A percentile compares a stretch with the other conserved stretches of the same genome.
Conservation (phyloP, 441 rosid genomes). For the Erodium chrysanthum region DNA sequence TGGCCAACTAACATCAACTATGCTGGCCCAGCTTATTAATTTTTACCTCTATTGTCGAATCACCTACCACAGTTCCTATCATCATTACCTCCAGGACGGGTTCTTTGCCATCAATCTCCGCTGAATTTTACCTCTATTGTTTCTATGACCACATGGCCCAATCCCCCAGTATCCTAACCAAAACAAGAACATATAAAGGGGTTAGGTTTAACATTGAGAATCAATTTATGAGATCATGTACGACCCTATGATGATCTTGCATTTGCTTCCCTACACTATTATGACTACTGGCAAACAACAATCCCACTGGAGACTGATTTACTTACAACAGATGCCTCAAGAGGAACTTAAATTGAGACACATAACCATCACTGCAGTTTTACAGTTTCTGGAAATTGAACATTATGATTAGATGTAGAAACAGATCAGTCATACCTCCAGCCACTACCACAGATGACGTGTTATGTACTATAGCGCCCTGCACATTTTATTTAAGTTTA, state of each 20-base stretch:
- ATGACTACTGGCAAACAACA: too few species aligned
- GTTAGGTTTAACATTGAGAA: too few species aligned
- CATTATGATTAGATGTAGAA: too few species aligned
- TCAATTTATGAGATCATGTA: too few species aligned
- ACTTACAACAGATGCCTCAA: neutral
- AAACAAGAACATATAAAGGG: neutral
- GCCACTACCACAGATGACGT: too few species aligned
- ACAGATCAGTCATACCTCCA: too few species aligned
- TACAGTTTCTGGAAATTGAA: neutral
- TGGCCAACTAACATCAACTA: constrained; percentile 2
- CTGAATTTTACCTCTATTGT: neutral
- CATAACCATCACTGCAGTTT: neutral
- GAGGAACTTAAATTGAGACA: neutral
- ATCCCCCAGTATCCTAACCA: neutral
- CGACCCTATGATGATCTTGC: too few species aligned
- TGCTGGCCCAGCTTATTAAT: neutral
- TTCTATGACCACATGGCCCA: neutral
- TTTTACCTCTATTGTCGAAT: too few species aligned
- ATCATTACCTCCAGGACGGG: neutral
- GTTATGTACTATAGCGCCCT: too few species aligned
- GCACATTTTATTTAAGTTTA: neutral
- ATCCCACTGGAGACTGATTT: too few species aligned
- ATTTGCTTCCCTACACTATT: too few species aligned
- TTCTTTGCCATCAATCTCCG: neutral
- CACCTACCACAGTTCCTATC: neutral